Evolutionary conservation across 1,139 yeast species (phyloP), one percentile per base, ranked within the genome.

Genomic region (Diutina sp.): DNA sequence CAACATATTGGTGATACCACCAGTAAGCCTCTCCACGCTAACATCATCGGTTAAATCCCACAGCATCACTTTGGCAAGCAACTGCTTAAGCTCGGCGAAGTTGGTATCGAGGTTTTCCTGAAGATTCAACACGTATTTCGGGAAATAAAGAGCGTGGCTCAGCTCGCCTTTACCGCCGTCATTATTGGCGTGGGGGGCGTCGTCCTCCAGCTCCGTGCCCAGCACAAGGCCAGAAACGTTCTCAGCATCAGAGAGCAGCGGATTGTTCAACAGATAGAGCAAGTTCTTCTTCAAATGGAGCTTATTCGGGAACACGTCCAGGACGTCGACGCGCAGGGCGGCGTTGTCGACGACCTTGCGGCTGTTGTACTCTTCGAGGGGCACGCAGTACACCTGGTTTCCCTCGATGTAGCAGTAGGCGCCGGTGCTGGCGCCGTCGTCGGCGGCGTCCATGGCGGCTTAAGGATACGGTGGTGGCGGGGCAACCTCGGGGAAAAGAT

Each of bases 1-100:
- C 56, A 86, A 77, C 82, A 83, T 82, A 67, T 87, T 87, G 29
- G 95, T 87, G 67, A 87, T 87, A 8, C 95, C 95, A 2, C 95
- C 95, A 3, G 87, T 85, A 55, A 87, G 71, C 59, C 72, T 70
- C 56, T 67, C 66, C 48, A 76, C 68, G 4, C 59, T 44, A n/a
- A 77, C 70, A 14, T 67, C 57, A 2, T 58, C 58, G 1, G 59
- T 56, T 14, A 64, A 60, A 0, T 58, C 56, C 80, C 80, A 76
- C 1, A 58, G 72, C 59, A 76, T 74, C 9, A 76, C 69, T 57
- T 67, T 69, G 21, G 65, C 58, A 45, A 77, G 63, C n/a, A 77
- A 66, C 14, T 59, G 59, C 52, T 69, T 70, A 52, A 75, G 67
- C 59, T 74, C 75, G 8, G 61, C 58, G 58, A 68, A 74, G 55